Conservation (phyloP, 305 asterid species). For the Fraxinus ornus region DNA sequence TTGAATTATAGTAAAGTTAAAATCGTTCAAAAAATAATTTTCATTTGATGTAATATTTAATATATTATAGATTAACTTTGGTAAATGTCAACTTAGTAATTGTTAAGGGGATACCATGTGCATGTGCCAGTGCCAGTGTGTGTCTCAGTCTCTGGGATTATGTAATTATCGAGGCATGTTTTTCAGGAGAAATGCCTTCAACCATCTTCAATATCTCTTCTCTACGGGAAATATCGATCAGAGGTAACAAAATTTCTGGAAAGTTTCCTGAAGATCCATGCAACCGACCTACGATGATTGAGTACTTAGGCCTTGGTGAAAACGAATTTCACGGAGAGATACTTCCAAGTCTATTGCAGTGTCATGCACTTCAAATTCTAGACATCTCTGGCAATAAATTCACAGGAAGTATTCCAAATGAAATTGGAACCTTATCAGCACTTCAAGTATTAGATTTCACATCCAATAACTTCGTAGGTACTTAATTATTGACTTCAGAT, state of each 20-base stretch:
- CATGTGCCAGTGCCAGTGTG: background rate
- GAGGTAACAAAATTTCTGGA: background rate
- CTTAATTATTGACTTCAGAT: too few relatives aligned
- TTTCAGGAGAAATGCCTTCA: background rate
- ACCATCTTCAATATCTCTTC: background rate
- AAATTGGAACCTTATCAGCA: constrained; percentile 11
- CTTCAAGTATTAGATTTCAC: background rate
- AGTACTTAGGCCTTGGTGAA: background rate
- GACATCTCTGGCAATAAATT: background rate
- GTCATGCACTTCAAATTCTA: constrained; percentile 6
- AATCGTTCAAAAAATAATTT: too few relatives aligned
- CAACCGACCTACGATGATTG: background rate
- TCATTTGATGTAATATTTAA: too few relatives aligned
- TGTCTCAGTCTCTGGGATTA: too few relatives aligned
- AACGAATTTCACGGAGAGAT: constrained; percentile 7
- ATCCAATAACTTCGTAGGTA: too few relatives aligned
- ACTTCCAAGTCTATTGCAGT: background rate
- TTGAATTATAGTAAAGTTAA: too few relatives aligned
- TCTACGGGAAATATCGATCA: background rate
- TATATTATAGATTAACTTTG: too few relatives aligned
- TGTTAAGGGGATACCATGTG: background rate
- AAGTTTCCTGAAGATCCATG: background rate
- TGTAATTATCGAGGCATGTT: background rate
- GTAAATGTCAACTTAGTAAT: too few relatives aligned
- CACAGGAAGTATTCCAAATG: constrained; percentile 24